These are phyloP conservation scores for Amanita brunnescens DNA, from an alignment of 768 basidiomycete species.

Conservation along the genomic window DNA sequence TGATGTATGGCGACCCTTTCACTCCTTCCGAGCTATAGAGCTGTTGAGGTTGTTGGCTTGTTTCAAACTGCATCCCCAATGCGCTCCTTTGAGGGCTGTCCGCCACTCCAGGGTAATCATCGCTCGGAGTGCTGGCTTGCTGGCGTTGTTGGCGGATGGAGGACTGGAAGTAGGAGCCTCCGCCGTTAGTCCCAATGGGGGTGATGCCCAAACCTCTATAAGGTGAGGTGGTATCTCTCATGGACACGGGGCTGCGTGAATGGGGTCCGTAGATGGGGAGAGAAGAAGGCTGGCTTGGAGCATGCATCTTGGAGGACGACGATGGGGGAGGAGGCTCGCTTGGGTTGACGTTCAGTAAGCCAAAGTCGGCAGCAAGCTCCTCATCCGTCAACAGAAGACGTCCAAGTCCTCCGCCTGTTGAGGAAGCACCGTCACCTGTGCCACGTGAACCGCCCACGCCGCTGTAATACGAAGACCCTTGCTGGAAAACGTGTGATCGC, in stretches of 20 bases:
- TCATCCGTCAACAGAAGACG: constrained; percentile 63
- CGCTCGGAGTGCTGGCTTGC: constrained; percentile 7
- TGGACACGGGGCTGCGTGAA: constrained; percentile 50
- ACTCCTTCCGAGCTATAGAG: constrained; percentile 13
- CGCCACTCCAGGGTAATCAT: background rate
- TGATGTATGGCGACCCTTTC: constrained; percentile 24
- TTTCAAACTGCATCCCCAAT: constrained; percentile 4
- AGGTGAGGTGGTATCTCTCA: constrained; percentile 37
- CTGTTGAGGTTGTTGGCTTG: constrained; percentile 12
- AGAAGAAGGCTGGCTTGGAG: constrained; percentile 64
- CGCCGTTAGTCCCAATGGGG: constrained; percentile 39
- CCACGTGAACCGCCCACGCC: constrained; percentile 1
- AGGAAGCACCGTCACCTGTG: background rate
- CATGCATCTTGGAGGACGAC: constrained; percentile 39
- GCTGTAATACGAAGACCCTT: background rate
- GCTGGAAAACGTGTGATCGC: constrained; percentile 9
- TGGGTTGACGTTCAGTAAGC: constrained; percentile 47
- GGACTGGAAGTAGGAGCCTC: constrained; percentile 12
- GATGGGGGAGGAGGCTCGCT: constrained; percentile 31
- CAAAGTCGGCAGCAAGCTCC: constrained; percentile 68
- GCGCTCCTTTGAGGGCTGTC: constrained; percentile 5
- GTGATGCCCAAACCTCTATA: constrained; percentile 58
- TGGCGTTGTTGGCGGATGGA: constrained; percentile 12
- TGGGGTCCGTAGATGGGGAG: constrained; percentile 68
- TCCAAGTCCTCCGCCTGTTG: constrained; percentile 19